Base-by-base conservation (phyloP, 2,329 filamentous ascomycete species). In the Fusarium irregulare region DNA sequence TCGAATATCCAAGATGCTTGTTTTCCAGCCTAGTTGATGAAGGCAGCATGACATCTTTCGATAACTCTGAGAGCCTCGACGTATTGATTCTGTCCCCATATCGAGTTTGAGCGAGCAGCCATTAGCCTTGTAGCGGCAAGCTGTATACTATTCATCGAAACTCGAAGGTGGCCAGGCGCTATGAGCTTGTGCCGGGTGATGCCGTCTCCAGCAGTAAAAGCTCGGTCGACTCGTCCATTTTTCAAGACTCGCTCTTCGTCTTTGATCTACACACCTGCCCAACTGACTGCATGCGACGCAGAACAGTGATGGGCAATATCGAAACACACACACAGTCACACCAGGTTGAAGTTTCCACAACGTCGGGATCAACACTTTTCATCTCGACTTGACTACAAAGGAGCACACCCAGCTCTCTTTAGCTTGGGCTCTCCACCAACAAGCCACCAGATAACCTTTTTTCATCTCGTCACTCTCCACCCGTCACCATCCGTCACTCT, bases 331-430 rank as follows among this genome's bases (percentile, higher is more conserved):
- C 57, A 64, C 58, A 74, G 66, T 75, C 73, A 76, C 76, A 76
- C 75, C 74, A 72, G 56, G 51, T 67, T 70, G 59, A 69, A 57
- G 32, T 60, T 71, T 75, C 72, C 75, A 63, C 75, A 58, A 63
- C 70, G 64, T 75, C 66, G 72, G 70, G 76, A 71, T 78, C 77
- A 78, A 78, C 77, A 73, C 76, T 77, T 72, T 78, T 77, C 78
- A 76, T 78, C 76, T 79, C 77, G 74, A 78, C 77, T 75, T 78
- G 78, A 76, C 77, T 80, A 80, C 78, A 77, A 77, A 76, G 71
- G 70, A 74, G 72, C 74, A 76, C 66, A 68, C 71, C 70, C 67
- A 71, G 58, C 67, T 68, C 71, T 74, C 66, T 64, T 75, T 67
- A 68, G 71, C 66, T 61, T 73, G 62, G 62, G 56, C 50, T 64